Evolutionary conservation across 805 yeast genomes (phyloP), one percentile per base, ranked within the genome.

Genomic region (Saccharomycopsis sp.): DNA sequence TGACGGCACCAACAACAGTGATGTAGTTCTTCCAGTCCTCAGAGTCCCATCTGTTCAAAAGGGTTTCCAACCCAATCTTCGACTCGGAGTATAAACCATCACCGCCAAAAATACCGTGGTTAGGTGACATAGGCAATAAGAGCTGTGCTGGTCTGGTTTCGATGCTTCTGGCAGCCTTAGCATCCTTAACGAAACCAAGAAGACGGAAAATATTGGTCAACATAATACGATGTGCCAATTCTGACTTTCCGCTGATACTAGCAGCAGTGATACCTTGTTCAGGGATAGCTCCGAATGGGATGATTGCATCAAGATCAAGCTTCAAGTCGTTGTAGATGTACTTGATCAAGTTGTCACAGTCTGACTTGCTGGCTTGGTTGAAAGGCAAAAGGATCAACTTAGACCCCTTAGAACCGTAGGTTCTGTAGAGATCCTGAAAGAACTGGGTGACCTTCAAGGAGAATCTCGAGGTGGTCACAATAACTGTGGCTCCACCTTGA

Each of bases 21-120:
- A 94, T 84, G 78, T 89, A 94, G 64, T 87, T 78, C 52, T 87
- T 85, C 99, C 99, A 94, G 61, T 91, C 87, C 80, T 94, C 99
- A 53, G 99, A 92, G 75, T 86, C 81, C 99, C 99, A 94, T 82
- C 97, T 89, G 86, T 93, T 93, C 84, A 94, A 91, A 71, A 94
- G 78, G 35, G 98, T 93, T 78, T 94, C 99, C 67, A 94, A 80
- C 49, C 96, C 89, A 61, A 93, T 78, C 81, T 94, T 94, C 62
- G 98, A 93, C 79, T 94, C 99, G 22, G 98, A 92, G 81, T 94
- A 94, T 71, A 94, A 79, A 77, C 99, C 99, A 71, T 94, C 99
- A 65, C 89, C 87, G 72, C 99, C 99, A 68, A 94, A 94, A 59
- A 97, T 91, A 74, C 99, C 99, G 72, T 94, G 99, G 78, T 94